Evolutionary conservation across 23 red algal species (phyloP), one percentile per base, ranked within the genome.

Genomic region (Gracilaria domingensis): DNA sequence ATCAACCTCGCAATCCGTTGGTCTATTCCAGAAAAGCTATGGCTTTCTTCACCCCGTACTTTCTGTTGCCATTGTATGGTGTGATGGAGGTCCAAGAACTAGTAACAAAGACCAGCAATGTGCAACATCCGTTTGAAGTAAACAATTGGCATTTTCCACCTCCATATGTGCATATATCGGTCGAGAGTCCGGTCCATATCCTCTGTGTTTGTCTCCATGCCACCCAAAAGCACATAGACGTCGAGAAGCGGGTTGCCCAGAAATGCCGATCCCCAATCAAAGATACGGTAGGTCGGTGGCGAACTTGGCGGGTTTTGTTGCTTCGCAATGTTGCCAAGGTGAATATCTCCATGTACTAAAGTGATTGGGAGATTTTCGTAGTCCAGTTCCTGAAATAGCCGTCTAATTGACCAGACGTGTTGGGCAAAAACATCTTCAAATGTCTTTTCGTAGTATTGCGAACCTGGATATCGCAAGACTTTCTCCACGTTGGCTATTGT

Each of bases 101-200:
- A 64, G 28, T 64, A 64, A 64, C 59, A 64, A n/a, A 64, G 59
- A 64, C 59, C 59, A 64, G 59, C 59, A 28, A 64, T 64, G 59
- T 30, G 59, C 59, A 64, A 64, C 59, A 64, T 28, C 28, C 59
- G 21, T n/a, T 64, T 64, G n/a, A 64, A 64, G 28, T 30, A 30
- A 64, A 64, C 59, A 30, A 30, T 64, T 64, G 59, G 21, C 59
- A 64, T 64, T 64, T 64, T 64, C 59, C 59, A 64, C n/a, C 28
- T 64, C 59, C 59, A 64, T 28, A 64, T 28, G n/a, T 64, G 21
- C 59, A 64, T 28, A 30, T 64, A 64, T 30, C 21, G 59, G 5
- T 30, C 28, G 28, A 64, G 59, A 30, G 28, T 18, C 28, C 28
- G n/a, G 28, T 64, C 59, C 59, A 28, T n/a, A 18, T 64, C 59